A percentile compares a stretch with the other conserved stretches of the same genome.
phyloP scores from a whole-genome alignment of 495 filamentous ascomycete species.

The Articulospora tetracladia region DNA sequence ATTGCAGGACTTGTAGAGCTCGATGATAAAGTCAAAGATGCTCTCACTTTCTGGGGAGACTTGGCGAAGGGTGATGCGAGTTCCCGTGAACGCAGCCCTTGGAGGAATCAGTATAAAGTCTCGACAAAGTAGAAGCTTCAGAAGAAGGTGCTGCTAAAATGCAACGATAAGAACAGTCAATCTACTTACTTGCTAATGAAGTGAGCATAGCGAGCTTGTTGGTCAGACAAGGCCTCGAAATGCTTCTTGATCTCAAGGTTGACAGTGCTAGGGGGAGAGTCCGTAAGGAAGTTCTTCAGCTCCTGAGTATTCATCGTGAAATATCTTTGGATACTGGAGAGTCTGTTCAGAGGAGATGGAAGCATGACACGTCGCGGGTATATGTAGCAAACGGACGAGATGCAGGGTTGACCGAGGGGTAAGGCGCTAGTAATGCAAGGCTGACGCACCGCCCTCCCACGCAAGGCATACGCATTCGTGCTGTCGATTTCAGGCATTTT shows the following conservation, averaged over 20 bases:
- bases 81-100: slow-evolving; percentile 82
- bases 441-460: slow-evolving; percentile 1
- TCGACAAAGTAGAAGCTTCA: neutral
- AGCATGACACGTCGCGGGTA: slow-evolving; percentile 8
- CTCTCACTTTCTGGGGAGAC: slow-evolving; percentile 84
- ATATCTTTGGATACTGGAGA: slow-evolving; percentile 17
- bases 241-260: slow-evolving; percentile 83
- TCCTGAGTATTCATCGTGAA: slow-evolving; percentile 23
- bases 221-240: slow-evolving; percentile 75
- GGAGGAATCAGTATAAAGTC: slow-evolving; percentile 1
- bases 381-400: neutral
- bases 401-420: neutral
- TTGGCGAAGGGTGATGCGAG: slow-evolving; percentile 81
- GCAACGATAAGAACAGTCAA: neutral
- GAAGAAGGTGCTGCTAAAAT: neutral
- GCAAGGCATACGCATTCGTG: neutral
- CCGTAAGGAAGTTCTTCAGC: slow-evolving; percentile 73
- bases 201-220: slow-evolving; percentile 87
- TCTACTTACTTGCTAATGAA: slow-evolving; percentile 74
- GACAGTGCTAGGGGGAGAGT: slow-evolving; percentile 84
- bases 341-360: slow-evolving; percentile 16
- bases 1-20: slow-evolving; percentile 64
- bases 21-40: slow-evolving; percentile 81
- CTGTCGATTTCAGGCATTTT: neutral
- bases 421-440: slow-evolving; percentile 9